These are phyloP conservation scores for Talaromyces albobiverticillius DNA, from an alignment of 2,329 filamentous ascomycete genomes.

Conservation along the genomic window DNA sequence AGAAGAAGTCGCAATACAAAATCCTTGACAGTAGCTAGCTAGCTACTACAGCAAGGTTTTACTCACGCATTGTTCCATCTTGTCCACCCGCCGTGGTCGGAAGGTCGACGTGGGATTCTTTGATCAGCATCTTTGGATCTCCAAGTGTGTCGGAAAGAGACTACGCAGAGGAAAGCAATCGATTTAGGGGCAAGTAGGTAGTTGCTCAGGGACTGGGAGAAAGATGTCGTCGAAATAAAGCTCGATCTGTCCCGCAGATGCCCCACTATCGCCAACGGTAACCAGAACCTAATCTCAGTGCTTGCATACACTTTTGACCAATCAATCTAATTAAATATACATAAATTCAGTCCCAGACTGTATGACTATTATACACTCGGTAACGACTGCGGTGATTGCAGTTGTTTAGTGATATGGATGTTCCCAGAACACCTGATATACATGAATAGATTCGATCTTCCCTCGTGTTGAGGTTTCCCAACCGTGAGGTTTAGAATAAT, in stretches of 20 bases:
- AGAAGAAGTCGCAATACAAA: no score
- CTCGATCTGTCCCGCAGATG: constrained; percentile 8
- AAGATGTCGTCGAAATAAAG: constrained; percentile 7
- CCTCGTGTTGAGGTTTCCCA: no score
- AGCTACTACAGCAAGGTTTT: no score
- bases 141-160: neutral
- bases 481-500: no score
- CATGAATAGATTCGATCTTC: no score
- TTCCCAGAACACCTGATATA: neutral
- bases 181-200: neutral
- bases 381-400: neutral
- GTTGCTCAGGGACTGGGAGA: neutral
- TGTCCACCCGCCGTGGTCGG: constrained; percentile 57
- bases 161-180: neutral
- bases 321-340: no score
- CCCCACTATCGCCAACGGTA: constrained; percentile 1
- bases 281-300: neutral
- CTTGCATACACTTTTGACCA: no score
- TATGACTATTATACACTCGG: neutral
- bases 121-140: constrained; percentile 53
- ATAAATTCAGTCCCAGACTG: neutral
- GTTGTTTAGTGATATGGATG: neutral
- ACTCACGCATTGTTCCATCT: constrained; percentile 53
- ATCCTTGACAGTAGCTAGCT: no score
- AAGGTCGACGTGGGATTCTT: constrained; percentile 59